Conservation (phyloP, 1,284 basidiomycete genomes). For the Cronartium quercuum region DNA sequence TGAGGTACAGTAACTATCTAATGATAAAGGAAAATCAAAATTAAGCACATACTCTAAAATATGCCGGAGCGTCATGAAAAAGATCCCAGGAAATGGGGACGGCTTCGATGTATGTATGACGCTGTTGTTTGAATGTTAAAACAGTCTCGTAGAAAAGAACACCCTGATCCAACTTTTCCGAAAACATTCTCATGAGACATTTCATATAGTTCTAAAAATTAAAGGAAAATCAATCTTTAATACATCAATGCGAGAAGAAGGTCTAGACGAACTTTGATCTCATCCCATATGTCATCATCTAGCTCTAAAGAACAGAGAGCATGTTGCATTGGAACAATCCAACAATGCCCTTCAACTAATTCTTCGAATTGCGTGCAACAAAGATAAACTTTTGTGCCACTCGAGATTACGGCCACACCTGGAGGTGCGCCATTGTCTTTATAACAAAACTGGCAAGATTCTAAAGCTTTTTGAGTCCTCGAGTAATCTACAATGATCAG, state of each 20-base stretch:
- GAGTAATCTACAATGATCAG: conserved; percentile 67
- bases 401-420: conserved; percentile 75
- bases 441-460: conserved; percentile 53
- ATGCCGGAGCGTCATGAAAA: conserved; percentile 78
- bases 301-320: conserved; percentile 82
- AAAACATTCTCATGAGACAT: conserved; percentile 88
- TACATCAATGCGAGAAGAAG: background rate
- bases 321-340: conserved; percentile 94
- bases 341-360: conserved; percentile 77
- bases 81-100: conserved; percentile 78
- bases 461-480: conserved; percentile 79
- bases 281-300: conserved; percentile 98
- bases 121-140: conserved; percentile 72
- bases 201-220: conserved; percentile 84
- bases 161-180: conserved; percentile 70
- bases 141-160: conserved; percentile 93
- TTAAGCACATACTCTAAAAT: conserved; percentile 66
- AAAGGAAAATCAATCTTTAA: background rate
- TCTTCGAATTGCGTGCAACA: conserved; percentile 80
- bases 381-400: conserved; percentile 83
- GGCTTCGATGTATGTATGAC: conserved; percentile 83
- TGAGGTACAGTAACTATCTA: background rate
- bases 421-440: conserved; percentile 56
- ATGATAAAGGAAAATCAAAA: background rate
- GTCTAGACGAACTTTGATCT: conserved; percentile 67